Evolutionary conservation across 192 early-diverging fungal genomes (phyloP), one percentile per base, ranked within the genome.

Genomic region (Gigaspora rosea): DNA sequence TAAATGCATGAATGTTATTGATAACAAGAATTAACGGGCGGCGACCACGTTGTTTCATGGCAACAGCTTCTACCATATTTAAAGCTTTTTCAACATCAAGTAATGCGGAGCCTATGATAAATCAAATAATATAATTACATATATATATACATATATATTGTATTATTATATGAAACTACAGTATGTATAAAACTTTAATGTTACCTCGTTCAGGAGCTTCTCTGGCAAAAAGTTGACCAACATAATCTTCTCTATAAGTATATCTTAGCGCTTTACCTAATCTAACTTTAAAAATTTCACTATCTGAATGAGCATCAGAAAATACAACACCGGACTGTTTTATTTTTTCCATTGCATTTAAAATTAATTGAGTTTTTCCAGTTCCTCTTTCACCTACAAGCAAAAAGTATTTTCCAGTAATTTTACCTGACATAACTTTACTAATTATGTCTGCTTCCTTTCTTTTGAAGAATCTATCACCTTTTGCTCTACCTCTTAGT

Each of bases 171-270:
- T 15, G 15, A 15, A 62, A 18, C 9, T 10, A 66, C 12, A 41
- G 13, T 9, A 35, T 66, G 35, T 12, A 66, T 8, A 12, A 46
- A 66, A 12, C 13, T 36, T 41, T 46, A 66, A 51, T 51, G 6
- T 49, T 50, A 64, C 74, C 74, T 65, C 74, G 64, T 66, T 76
- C 74, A 15, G 74, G 74, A 3, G 74, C 74, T 56, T 76, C 74
- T 54, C 74, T 63, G 7, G 74, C 74, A 76, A 76, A 76, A 12
- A 76, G 32, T 35, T 61, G 57, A 52, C 74, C 74, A 65, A 76
- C 74, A 66, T 76, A 76, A 36, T 76, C 74, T 54, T 76, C 74
- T 35, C 74, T 63, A 76, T 65, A 76, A 51, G 51, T 66, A 76
- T 76, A 76, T 20, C 35, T 64, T 54, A 76, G 54, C 0, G 74